These are phyloP conservation scores for Cladosporium austrohemisphaericum DNA, from an alignment of 2,329 filamentous ascomycete genomes.

Conservation along the genomic window DNA sequence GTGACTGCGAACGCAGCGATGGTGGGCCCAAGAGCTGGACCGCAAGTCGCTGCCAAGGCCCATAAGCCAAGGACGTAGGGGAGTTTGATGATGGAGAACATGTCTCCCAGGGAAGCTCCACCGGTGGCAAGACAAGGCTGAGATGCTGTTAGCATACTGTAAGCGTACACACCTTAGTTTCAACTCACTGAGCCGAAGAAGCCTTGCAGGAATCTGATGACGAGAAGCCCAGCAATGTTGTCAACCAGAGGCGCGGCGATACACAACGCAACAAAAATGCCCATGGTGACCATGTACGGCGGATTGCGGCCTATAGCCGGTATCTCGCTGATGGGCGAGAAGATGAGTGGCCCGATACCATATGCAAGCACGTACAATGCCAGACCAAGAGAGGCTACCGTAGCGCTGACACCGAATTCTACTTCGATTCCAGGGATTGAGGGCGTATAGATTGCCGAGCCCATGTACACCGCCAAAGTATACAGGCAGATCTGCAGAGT, in stretches of 20 bases:
- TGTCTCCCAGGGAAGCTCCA: slow-evolving; percentile 44
- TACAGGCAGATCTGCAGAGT: slow-evolving; percentile 45
- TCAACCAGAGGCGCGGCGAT: slow-evolving; percentile 58
- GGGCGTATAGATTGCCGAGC: slow-evolving; percentile 49
- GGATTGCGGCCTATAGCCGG: slow-evolving; percentile 64
- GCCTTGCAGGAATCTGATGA: slow-evolving; percentile 59
- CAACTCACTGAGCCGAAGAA: slow-evolving; percentile 54
- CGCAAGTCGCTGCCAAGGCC: slow-evolving; percentile 51
- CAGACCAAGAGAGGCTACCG: slow-evolving; percentile 55
- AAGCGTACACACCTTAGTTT: too few species aligned
- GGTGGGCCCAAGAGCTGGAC: slow-evolving; percentile 56
- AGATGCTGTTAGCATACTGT: background rate
- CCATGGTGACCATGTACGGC: slow-evolving; percentile 65
- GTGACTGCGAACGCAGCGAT: slow-evolving; percentile 58
- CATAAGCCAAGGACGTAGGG: slow-evolving; percentile 59
- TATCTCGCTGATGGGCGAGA: slow-evolving; percentile 64
- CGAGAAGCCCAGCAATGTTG: slow-evolving; percentile 37
- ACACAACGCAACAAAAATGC: slow-evolving; percentile 63
- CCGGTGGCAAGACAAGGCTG: slow-evolving; percentile 58
- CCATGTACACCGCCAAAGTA: slow-evolving; percentile 58
- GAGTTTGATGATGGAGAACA: slow-evolving; percentile 49
- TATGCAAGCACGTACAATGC: slow-evolving; percentile 62
- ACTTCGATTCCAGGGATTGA: slow-evolving; percentile 46
- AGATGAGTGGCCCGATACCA: slow-evolving; percentile 62
- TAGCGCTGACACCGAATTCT: slow-evolving; percentile 51